These are phyloP conservation scores for Solanum microdontum DNA, from an alignment of 257 asterid genomes.

Conservation along the genomic window DNA sequence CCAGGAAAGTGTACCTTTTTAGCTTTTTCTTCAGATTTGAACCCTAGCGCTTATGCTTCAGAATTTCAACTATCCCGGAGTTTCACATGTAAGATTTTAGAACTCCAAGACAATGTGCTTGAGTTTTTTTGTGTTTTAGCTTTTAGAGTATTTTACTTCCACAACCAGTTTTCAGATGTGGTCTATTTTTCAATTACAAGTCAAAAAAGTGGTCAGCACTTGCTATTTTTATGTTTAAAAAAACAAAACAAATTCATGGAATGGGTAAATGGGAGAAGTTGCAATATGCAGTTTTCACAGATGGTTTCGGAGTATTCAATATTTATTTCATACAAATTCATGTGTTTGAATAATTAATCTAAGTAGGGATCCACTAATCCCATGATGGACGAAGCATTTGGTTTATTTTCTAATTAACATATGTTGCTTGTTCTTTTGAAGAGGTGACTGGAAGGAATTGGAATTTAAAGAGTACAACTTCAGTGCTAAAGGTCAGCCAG, in stretches of 20 bases:
- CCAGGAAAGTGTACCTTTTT: not conserved
- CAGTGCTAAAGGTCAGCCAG: conserved; percentile 90
- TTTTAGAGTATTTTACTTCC: not conserved
- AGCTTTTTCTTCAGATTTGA: not conserved
- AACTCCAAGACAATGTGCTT: not conserved
- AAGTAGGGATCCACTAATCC: not conserved
- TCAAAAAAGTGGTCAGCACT: not conserved
- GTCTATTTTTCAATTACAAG: not conserved
- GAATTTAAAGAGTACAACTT: conserved; percentile 93
- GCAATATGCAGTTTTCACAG: not conserved
- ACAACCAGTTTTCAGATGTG: not conserved
- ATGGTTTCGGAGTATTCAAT: not conserved
- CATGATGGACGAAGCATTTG: not conserved
- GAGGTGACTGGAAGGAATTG: conserved; percentile 92
- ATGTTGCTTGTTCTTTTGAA: conserved; percentile 16
- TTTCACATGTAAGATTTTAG: not conserved
- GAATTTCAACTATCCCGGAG: not conserved
- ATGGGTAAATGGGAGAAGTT: not conserved
- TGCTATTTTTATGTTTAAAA: not conserved
- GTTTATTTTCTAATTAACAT: not conserved
- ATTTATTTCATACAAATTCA: not conserved
- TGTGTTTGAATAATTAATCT: not conserved
- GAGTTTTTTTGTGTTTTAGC: not conserved
- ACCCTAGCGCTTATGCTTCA: not conserved
- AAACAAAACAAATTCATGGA: not conserved